Base-by-base conservation (phyloP, 23 red algal species). In the Gracilaria caudata region DNA sequence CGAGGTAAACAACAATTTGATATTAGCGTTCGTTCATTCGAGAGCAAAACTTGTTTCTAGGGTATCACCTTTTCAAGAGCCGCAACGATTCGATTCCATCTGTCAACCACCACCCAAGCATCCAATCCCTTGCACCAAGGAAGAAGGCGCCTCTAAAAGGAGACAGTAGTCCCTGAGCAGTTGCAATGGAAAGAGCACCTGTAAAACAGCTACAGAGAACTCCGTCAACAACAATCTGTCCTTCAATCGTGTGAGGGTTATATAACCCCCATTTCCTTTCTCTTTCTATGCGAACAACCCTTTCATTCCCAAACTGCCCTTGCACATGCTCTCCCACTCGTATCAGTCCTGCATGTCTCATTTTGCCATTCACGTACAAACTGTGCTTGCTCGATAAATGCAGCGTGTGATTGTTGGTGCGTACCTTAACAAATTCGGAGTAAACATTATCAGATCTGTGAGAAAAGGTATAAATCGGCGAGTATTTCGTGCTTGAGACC, bases 381-480 rank as follows among this genome's bases (percentile, higher is more conserved):
- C 28, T 51, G 51, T 88, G 84, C 24, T 54, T 73, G 49, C 14
- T 29, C 17, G 86, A 44, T 19, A 78, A 19, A 3, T 13, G 7
- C 40, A 86, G 2, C 1, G 5, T 29, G 13, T 24, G 44, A n/a
- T 73, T 73, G 3, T 35, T 25, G 16, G 44, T 21, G 4, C 51
- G 65, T 4, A 91, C 20, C 77, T 71, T n/a, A 16, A 91, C 64
- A 73, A 91, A 91, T 29, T 64, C 43, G 14, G 58, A 49, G 45
- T 49, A 56, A 29, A 49, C 60, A 10, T 39, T 16, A 11, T 30
- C 38, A 10, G 45, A 61, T 13, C 85, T 45, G 78, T 94, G 91
- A 0, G 83, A 81, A 61, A 94, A 88, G 1, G 85, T 12, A 51
- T 44, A 94, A 1, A 94, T 55, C 4, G 83, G 73, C 36, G 83